Base-by-base conservation (phyloP, 129 eudicot genomes). In the Flaveria robusta region DNA sequence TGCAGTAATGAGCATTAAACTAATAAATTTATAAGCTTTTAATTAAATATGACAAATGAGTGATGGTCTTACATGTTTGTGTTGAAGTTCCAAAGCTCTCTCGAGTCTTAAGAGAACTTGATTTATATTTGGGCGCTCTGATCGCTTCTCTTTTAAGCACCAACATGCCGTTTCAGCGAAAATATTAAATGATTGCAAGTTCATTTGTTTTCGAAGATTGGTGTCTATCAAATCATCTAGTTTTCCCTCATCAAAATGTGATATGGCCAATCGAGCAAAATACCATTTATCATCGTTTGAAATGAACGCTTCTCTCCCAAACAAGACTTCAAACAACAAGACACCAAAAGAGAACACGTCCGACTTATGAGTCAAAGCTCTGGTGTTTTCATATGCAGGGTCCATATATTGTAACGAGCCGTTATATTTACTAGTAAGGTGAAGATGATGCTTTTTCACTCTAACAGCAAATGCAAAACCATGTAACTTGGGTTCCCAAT, bases 311-410 rank as follows among this genome's bases (percentile, higher is more conserved):
- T 54, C 27, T 15, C 19, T 63, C 13, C 68, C 68, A 63, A 63
- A 63, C 68, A 29, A 1, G 12, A 63, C 20, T 63, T 63, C 68
- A 63, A 63, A 63, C 68, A 63, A 63, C 68, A 63, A 15, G 22
- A 63, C 68, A 63, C 68, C 68, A 63, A 63, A 63, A 34, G 68
- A 63, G 11, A 63, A 63, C 3, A 63, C 19, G 68, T 63, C 68
- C 0, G 68, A 63, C 68, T 63, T 63, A 29, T 63, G 45, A 63
- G 10, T 63, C 13, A 63, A 63, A 27, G 22, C 68, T 63, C 68
- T 9, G 0, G 68, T 29, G 20, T 29, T 16, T 63, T 63, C 68
- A 29, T 63, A 63, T 15, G 68, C 43, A 0, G 68, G 68, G 22
- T 63, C 68, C 68, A 63, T 63, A 27, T 63, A 14, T 5, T 63